Evolutionary conservation across 139 green algal genomes (phyloP), one percentile per base, ranked within the genome.

Genomic region (Desmodesmus armatus): DNA sequence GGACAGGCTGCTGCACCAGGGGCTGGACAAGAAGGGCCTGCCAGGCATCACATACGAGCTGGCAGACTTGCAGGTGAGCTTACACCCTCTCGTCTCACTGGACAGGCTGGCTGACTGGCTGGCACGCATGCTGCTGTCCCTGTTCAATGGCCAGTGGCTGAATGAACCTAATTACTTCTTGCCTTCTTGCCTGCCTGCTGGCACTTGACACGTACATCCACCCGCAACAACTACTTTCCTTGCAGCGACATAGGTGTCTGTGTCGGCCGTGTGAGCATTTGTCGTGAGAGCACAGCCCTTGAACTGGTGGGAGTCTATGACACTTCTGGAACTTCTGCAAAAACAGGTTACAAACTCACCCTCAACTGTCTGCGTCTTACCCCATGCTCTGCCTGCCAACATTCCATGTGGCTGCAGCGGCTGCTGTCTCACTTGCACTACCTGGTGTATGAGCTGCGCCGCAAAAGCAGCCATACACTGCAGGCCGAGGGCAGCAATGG

Each of bases 371-470:
- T n/a, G n/a, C n/a, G n/a, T n/a, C n/a, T n/a, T n/a, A n/a, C n/a
- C n/a, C n/a, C n/a, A n/a, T n/a, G 47, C 47, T 67, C 78, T 69
- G 40, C 5, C 69, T 11, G 25, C 39, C 33, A 33, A 44, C 31
- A 31, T 72, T 39, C 13, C 27, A 25, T 11, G 9, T 72, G 29
- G 17, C n/a, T n/a, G 27, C 88, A 96, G 92, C 85, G 91, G 58
- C 73, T 98, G 53, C 85, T 98, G 62, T 93, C 93, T 0, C 78
- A 92, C 49, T 75, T 95, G 47, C 92, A 96, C 76, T 35, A 65
- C 19, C 76, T 98, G 66, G 87, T 91, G 41, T 87, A 91, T 55
- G 78, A 92, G 17, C 84, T 95, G 3, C 43, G 83, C 47, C 40
- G 63, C 65, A 27, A 4, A n/a, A 19, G 11, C 19, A 29, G 13